Percentiles rank a stretch among this genome's conserved stretches.
These are phyloP conservation scores for Begonia fuchsioides DNA, from an alignment of 306 rosid genomes.

Conservation along the genomic window DNA sequence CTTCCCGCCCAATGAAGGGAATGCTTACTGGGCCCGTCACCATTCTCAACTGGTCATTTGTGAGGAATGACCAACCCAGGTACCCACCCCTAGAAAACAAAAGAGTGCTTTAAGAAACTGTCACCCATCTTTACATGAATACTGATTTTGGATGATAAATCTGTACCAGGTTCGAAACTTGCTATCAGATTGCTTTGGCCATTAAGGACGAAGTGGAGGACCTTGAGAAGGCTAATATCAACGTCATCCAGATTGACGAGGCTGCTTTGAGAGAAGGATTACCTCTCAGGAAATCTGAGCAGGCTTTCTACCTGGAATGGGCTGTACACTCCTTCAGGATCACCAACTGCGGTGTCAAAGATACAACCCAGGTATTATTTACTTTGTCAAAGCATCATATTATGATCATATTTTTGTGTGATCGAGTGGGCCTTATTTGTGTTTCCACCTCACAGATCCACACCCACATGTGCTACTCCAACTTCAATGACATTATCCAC, in stretches of 20 bases:
- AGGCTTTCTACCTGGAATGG: slow-evolving; percentile 62
- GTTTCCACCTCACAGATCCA: slow-evolving; percentile 37
- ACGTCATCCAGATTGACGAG: slow-evolving; percentile 77
- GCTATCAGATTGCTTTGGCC: slow-evolving; percentile 87
- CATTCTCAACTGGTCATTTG: slow-evolving; percentile 83
- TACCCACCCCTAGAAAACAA: slow-evolving; percentile 7
- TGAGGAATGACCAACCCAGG: slow-evolving; percentile 87
- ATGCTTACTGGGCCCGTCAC: slow-evolving; percentile 89
- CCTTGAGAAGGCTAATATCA: slow-evolving; percentile 66
- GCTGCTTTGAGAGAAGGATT: slow-evolving; percentile 86
- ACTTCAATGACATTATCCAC: slow-evolving; percentile 76
- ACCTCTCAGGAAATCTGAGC: slow-evolving; percentile 65
- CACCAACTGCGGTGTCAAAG: slow-evolving; percentile 54
- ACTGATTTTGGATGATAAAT: no score
- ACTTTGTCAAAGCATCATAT: not conserved
- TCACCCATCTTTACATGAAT: no score
- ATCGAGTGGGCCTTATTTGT: not conserved
- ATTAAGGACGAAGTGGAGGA: slow-evolving; percentile 86
- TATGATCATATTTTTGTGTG: not conserved
- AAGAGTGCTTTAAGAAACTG: not conserved
- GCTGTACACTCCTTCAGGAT: slow-evolving; percentile 86
- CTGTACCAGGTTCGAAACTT: slow-evolving; percentile 50
- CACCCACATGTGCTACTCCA: slow-evolving; percentile 89
- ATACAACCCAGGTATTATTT: slow-evolving; percentile 47
- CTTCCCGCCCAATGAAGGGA: slow-evolving; percentile 84